Evolutionary conservation across 352 stramenopile species (phyloP).

Genomic region (Phytophthora idaei): DNA sequence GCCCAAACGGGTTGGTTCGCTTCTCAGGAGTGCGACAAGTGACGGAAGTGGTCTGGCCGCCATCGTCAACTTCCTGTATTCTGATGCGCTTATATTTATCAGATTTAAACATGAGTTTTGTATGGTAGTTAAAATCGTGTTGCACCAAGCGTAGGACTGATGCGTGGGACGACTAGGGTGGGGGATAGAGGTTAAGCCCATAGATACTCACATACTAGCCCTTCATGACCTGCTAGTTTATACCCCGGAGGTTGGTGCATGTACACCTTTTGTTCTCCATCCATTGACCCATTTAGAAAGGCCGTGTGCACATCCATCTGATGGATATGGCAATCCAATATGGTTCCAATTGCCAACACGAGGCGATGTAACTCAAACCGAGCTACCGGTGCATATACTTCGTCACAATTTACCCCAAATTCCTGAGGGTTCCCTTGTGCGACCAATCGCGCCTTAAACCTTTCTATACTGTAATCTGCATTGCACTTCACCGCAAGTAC

Average conservation of each 20-base stretch:
- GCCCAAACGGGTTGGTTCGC: no score
- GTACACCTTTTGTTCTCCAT: background rate
- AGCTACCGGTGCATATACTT: background rate
- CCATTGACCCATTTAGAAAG: background rate
- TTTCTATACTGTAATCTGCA: background rate
- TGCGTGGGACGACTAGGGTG: no score
- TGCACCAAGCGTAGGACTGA: no score
- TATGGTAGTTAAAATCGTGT: no score
- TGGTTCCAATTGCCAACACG: conserved; percentile 2
- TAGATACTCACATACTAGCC: background rate
- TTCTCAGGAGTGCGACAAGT: no score
- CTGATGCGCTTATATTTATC: no score
- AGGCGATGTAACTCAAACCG: conserved; percentile 2
- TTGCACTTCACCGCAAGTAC: background rate
- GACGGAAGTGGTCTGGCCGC: no score
- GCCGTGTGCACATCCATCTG: background rate
- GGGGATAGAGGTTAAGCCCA: background rate
- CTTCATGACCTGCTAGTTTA: background rate
- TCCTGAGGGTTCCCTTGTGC: background rate
- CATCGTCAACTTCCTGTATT: no score
- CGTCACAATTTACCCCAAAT: background rate
- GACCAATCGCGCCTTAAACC: background rate
- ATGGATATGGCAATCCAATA: background rate
- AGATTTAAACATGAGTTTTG: no score
- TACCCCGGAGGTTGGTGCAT: background rate